Evolutionary conservation across 2,329 filamentous ascomycete species (phyloP).

Genomic region (Trichoderma sp.): DNA sequence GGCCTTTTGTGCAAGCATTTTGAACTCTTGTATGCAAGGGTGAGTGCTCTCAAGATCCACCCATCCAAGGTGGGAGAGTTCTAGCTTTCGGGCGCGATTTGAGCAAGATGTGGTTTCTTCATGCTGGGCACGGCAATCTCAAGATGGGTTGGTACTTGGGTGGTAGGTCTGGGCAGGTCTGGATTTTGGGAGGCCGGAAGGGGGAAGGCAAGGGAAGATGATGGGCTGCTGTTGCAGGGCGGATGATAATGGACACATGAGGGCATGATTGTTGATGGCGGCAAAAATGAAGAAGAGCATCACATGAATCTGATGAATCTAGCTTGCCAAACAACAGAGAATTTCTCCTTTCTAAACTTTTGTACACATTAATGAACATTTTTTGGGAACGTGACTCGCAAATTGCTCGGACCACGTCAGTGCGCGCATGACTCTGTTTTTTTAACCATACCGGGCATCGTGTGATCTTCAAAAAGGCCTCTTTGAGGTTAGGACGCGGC

Average conservation of each 20-base stretch:
- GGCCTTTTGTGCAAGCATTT: conserved; percentile 22
- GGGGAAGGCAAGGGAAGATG: background rate
- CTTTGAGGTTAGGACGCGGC: conserved; percentile 14
- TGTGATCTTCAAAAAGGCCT: conserved; percentile 3
- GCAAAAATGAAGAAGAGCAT: conserved; percentile 14
- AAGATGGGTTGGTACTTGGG: conserved; percentile 12
- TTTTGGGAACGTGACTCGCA: background rate
- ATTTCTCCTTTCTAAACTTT: conserved; percentile 23
- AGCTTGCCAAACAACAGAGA: conserved; percentile 20
- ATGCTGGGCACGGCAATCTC: conserved; percentile 20
- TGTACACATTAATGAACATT: background rate
- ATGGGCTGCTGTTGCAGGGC: conserved; percentile 1
- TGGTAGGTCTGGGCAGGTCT: conserved; percentile 15
- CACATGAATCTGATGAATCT: conserved; percentile 24
- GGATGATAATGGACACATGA: conserved; percentile 27
- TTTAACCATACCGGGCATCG: background rate
- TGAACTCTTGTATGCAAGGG: conserved; percentile 8
- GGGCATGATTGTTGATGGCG: conserved; percentile 23
- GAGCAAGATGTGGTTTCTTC: background rate
- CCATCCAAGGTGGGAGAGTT: background rate
- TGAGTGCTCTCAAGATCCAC: conserved; percentile 10
- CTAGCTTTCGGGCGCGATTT: background rate
- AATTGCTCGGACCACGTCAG: background rate
- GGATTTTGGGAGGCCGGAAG: conserved; percentile 10
- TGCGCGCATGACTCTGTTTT: background rate